Base-by-base conservation (phyloP, 2,329 filamentous ascomycete species). In the Aspergillus candidus region DNA sequence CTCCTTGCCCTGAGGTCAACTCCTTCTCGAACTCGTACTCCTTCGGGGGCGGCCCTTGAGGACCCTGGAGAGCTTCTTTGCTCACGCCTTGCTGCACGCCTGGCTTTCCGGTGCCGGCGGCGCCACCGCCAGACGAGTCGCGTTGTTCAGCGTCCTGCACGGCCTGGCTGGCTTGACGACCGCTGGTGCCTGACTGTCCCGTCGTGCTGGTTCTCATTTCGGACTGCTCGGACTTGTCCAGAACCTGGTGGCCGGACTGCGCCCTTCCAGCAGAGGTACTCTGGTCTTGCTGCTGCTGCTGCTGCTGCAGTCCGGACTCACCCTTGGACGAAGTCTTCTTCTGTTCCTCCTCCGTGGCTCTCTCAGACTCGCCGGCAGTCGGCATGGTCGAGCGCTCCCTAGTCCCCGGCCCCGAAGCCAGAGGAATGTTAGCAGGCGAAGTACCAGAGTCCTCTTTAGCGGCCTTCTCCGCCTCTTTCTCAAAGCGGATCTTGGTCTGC, bases 11-110 rank as follows among this genome's bases (percentile, higher is more conserved):
- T 7, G 48, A 41, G 29, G 58, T 56, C 12, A 51, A 40, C 5
- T 60, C 51, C 37, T 63, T 60, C 39, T 65, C 57, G 12, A 61
- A 62, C 7, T 59, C 53, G 32, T 59, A 56, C 10, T 53, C 40
- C 13, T 52, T 47, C 1, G 59, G 55, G 5, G 53, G 40, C 4
- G 55, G 51, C 29, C 50, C 49, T 30, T 60, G 52, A 4, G 62
- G 62, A 1, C 62, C 62, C 39, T 53, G 43, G 13, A 64, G 51
- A 1, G 62, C 59, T 30, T 65, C 62, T 40, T 57, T 44, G 43
- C 60, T 64, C 18, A 52, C 58, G 3, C 22, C 22, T 10, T 27
- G 22, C 22, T 27, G 22, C 22, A 27, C 22, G 6, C 7, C 2
- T 27, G 22, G 22, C 22, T 27, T 27, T 27, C 22, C 7, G 3